Base-by-base conservation (phyloP, 2,329 filamentous ascomycete genomes). In the Ambrosiella beaveri region DNA sequence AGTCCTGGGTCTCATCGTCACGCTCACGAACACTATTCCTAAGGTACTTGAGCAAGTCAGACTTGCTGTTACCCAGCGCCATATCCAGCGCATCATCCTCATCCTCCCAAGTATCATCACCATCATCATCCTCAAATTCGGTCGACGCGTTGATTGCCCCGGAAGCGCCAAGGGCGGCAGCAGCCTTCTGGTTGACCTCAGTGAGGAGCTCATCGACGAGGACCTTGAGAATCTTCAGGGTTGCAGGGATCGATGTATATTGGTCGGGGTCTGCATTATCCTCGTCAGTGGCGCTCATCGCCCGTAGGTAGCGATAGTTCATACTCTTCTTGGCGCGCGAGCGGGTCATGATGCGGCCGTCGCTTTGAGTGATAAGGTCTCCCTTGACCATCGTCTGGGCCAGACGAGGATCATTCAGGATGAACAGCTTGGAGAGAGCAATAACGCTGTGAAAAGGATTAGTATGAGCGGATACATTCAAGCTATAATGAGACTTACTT, bases 141-240 rank as follows among this genome's bases (percentile, higher is more conserved):
- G 80, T 76, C 2, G 77, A 77, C 5, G 79, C 75, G 1, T 78
- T 74, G 0, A 80, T 80, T 0, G 80, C 78, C 0, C 81, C 83
- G 0, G 80, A 79, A 1, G 80, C 79, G 0, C 81, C 84, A 0
- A 80, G 78, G 15, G 78, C 80, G 0, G 82, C 74, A 55, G 81
- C 77, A 54, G 73, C 73, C 61, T 74, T 71, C n/a, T 72, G 71
- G 27, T 87, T 88, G 3, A 86, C 84, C 1, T 89, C 88, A 0
- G 87, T 88, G 5, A 86, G 75, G 2, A 98, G 80, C 71, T 98
- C 93, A 66, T 95, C 88, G 52, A 97, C 85, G 7, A 98, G 80
- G 3, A 97, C 85, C 74, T 98, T 98, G 70, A 97, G 73, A 61
- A 98, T 96, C 73, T 98, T 98, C 66, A 98, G 78, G 1, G 88